Evolutionary conservation across 2,329 filamentous ascomycete species (phyloP).

Genomic region (Saccharata proteae): DNA sequence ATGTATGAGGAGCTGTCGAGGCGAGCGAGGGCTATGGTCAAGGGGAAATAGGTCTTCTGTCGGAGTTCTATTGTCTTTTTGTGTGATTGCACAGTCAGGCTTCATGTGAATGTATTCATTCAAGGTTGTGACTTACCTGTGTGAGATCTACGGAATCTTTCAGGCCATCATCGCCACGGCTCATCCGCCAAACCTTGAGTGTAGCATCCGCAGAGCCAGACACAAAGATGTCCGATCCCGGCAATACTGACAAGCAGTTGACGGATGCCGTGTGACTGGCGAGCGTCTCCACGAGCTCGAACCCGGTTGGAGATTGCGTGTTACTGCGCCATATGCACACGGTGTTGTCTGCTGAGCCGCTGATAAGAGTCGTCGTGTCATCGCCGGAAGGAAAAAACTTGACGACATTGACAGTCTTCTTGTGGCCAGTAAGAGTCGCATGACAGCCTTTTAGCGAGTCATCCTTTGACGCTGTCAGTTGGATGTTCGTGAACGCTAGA

Average conservation of each 20-base stretch:
- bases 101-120: no score
- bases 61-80: slow-evolving; percentile 22
- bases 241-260: slow-evolving; percentile 46
- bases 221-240: slow-evolving; percentile 37
- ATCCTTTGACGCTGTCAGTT: slow-evolving; percentile 32
- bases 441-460: slow-evolving; percentile 45
- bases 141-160: slow-evolving; percentile 16
- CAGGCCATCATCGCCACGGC: slow-evolving; percentile 18
- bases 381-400: slow-evolving; percentile 54
- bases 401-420: slow-evolving; percentile 68
- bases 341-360: slow-evolving; percentile 69
- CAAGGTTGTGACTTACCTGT: slow-evolving; percentile 13
- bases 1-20: slow-evolving; percentile 49
- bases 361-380: slow-evolving; percentile 47
- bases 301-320: slow-evolving; percentile 17
- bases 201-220: slow-evolving; percentile 52
- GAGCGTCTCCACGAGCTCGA: slow-evolving; percentile 36
- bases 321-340: slow-evolving; percentile 50
- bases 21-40: slow-evolving; percentile 57
- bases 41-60: slow-evolving; percentile 61
- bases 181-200: slow-evolving; percentile 56
- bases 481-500: slow-evolving; percentile 10
- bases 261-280: slow-evolving; percentile 61
- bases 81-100: no score
- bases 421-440: slow-evolving; percentile 61